Base-by-base conservation (phyloP, 345 rosid genomes). In the Sisymbrium irio region DNA sequence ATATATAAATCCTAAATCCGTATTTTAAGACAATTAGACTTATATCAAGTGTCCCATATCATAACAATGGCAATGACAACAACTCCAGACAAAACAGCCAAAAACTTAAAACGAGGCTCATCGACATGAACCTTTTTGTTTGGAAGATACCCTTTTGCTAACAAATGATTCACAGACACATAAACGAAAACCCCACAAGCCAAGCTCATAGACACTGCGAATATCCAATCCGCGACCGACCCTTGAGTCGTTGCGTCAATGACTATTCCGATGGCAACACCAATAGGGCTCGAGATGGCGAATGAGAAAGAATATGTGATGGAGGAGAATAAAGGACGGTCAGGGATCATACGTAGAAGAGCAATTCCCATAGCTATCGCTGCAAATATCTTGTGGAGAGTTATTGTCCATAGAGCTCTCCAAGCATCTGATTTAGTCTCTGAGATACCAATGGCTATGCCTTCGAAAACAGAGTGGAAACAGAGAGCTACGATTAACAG, bases 351-450 rank as follows among this genome's bases (percentile, higher is more conserved):
- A 14, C 93, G 85, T 2, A 88, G 93, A 10, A 90, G 89, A 55
- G 95, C 89, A 42, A 90, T 92, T 11, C 97, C 98, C 95, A 90
- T 90, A 8, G 97, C 93, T 13, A 90, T 73, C 0, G 97, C 97
- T 37, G 98, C 98, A 69, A 90, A 88, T 67, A 90, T 71, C 84
- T 85, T 87, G 84, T 87, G 88, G 62, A 88, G 73, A 6, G 71
- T 69, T 70, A 90, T 86, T 2, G 97, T 90, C 93, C 98, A 87
- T 30, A 87, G 50, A 30, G 96, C 89, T 82, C 74, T 90, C 91
- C 91, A 90, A 0, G 97, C 98, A 56, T 90, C 89, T 9, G 77
- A 71, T 65, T 83, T 35, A 0, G 85, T 84, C 78, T 83, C 81
- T 17, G 91, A 89, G 22, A 92, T 85, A 46, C 97, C 94, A 4